Evolutionary conservation across 345 rosid genomes (phyloP).

Genomic region (Camelina laxa): DNA sequence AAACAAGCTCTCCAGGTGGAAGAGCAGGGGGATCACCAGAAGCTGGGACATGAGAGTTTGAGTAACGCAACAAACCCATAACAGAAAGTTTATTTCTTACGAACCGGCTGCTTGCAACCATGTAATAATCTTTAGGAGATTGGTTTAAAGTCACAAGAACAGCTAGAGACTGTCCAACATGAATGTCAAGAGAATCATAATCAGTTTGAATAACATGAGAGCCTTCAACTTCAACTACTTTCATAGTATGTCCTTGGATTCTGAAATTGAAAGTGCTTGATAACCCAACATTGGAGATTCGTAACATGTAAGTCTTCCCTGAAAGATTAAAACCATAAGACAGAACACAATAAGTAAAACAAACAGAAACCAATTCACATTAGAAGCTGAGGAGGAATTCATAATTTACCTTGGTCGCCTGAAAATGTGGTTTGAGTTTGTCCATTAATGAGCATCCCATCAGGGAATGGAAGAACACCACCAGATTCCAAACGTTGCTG

Average conservation of each 20-base stretch:
- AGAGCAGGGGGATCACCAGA: slow-evolving; percentile 71
- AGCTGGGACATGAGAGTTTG: slow-evolving; percentile 60
- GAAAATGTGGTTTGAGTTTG: slow-evolving; percentile 53
- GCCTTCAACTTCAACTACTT: slow-evolving; percentile 92
- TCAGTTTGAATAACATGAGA: slow-evolving; percentile 72
- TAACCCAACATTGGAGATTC: slow-evolving; percentile 85
- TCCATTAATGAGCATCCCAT: slow-evolving; percentile 71
- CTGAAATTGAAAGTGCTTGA: slow-evolving; percentile 75
- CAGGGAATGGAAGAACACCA: slow-evolving; percentile 64
- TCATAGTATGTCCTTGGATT: slow-evolving; percentile 80
- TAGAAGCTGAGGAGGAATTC: background rate
- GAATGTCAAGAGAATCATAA: slow-evolving; percentile 86
- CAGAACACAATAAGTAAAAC: background rate
- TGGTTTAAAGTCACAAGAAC: slow-evolving; percentile 76
- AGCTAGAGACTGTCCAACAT: slow-evolving; percentile 85
- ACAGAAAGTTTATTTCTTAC: slow-evolving; percentile 50
- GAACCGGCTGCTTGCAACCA: slow-evolving; percentile 76
- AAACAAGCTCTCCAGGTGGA: slow-evolving; percentile 53
- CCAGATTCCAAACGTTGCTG: slow-evolving; percentile 62
- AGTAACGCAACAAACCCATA: slow-evolving; percentile 67
- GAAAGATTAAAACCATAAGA: slow-evolving; percentile 21
- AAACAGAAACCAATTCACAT: background rate
- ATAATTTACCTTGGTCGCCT: slow-evolving; percentile 63
- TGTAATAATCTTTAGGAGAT: slow-evolving; percentile 78
- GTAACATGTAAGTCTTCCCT: slow-evolving; percentile 89